These are phyloP conservation scores for Gonium pectorale DNA, from an alignment of 139 green algal species.

Conservation along the genomic window DNA sequence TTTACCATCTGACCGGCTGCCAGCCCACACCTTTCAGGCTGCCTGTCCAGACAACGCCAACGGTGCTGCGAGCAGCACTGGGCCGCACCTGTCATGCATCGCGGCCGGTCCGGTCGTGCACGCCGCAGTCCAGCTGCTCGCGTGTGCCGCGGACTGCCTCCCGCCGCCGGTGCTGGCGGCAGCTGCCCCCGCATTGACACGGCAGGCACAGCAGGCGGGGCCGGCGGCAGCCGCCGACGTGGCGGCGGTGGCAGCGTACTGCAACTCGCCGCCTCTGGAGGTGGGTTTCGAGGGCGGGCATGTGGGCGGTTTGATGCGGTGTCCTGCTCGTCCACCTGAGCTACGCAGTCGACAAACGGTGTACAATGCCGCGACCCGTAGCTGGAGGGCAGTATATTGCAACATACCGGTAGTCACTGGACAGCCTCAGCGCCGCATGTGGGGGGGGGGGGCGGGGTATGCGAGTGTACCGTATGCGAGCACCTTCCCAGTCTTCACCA, in stretches of 20 bases:
- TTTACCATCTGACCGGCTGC: neutral
- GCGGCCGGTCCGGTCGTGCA: neutral
- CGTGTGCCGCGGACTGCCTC: neutral
- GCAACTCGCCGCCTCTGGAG: conserved; percentile 16
- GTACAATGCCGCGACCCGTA: too few relatives aligned
- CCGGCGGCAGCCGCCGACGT: neutral
- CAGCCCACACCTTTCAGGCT: neutral
- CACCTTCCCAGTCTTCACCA: too few relatives aligned
- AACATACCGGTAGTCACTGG: too few relatives aligned
- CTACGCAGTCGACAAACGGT: too few relatives aligned
- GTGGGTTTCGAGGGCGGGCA: too few relatives aligned
- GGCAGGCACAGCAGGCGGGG: neutral
- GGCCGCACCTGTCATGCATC: too few relatives aligned
- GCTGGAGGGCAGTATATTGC: too few relatives aligned
- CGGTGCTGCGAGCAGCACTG: neutral
- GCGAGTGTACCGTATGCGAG: too few relatives aligned
- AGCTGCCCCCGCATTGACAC: neutral
- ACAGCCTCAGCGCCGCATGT: too few relatives aligned
- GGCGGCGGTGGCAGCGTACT: neutral
- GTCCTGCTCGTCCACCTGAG: too few relatives aligned
- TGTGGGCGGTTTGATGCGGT: too few relatives aligned
- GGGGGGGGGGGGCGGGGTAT: too few relatives aligned
- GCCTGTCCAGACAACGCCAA: neutral
- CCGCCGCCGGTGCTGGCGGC: neutral
- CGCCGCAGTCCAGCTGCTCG: conserved; percentile 1